Base-by-base conservation (phyloP, 768 basidiomycete species). In the Dentipellis sp. region DNA sequence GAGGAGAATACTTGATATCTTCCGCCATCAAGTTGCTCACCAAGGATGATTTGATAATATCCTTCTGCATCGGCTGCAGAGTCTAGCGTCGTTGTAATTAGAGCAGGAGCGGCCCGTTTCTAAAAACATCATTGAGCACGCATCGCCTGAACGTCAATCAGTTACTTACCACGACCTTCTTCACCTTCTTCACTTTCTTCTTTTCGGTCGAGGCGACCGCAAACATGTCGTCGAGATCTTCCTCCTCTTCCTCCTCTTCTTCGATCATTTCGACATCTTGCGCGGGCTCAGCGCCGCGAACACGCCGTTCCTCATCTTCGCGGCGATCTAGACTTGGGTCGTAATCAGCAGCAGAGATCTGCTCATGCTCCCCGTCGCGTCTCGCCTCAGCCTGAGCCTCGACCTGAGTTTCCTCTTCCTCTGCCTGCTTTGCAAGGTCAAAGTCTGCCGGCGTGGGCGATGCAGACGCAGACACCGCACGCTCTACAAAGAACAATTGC, bases 221-320 rank as follows among this genome's bases (percentile, higher is more conserved):
- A 64, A 98, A 98, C 94, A 99, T 97, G 68, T 97, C 95, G 59
- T 95, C 92, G 1, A 95, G 78, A 37, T 94, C 91, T 2, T 92
- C 90, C 11, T 91, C 89, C 8, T 88, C 89, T 10, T 85, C 86
- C 2, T 79, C 81, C n/a, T 77, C 76, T 10, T 78, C 78, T 55
- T 81, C 78, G 10, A 76, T 68, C 54, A 75, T 77, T 45, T 77
- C 76, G 22, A 76, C 71, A n/a, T 79, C 77, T 22, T 69, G 67
- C 11, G 54, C 63, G 16, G 69, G 66, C 53, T 71, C 69, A 17
- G 64, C 72, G 29, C 73, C 64, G 65, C 80, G 74, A 35, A 83
- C 78, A 17, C 86, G 80, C 60, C 82, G 82, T 57, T 83, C 83
- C 59, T 92, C 89, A 59, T 94, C 91, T 65, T 91, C 90, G 21